These are phyloP conservation scores for Cystobasidium slooffiae DNA, from an alignment of 1,284 basidiomycete genomes.

Conservation along the genomic window DNA sequence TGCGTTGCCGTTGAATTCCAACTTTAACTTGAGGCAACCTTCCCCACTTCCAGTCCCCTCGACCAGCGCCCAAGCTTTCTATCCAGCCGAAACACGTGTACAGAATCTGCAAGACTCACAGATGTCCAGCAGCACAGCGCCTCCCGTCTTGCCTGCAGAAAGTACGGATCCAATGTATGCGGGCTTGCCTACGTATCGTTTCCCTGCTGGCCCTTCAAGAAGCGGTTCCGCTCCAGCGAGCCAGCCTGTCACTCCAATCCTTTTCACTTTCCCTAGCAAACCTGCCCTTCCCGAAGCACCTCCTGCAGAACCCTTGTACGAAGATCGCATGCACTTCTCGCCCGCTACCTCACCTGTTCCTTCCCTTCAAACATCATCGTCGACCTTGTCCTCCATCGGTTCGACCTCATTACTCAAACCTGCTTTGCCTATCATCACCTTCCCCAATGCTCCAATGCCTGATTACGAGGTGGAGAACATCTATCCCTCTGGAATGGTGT, in stretches of 20 bases:
- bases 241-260: not conserved
- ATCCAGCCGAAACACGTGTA: not conserved
- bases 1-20: not conserved
- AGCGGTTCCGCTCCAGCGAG: conserved; percentile 2
- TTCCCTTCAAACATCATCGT: not conserved
- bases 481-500: conserved; percentile 28
- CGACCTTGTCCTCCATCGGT: not conserved
- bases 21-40: not conserved
- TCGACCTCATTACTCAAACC: conserved; percentile 14
- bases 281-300: conserved; percentile 6
- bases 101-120: not conserved
- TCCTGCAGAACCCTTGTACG: not conserved
- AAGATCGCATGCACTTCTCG: not conserved
- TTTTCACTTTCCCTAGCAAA: not conserved
- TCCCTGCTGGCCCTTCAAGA: conserved; percentile 23
- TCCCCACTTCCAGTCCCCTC: conserved; percentile 5
- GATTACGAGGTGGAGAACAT: conserved; percentile 12
- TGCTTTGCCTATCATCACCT: conserved; percentile 21
- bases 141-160: not conserved
- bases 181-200: conserved; percentile 35
- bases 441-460: not conserved
- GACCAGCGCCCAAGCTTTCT: not conserved
- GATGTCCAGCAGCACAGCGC: not conserved
- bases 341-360: not conserved
- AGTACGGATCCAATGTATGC: conserved; percentile 34